Base-by-base conservation (phyloP, 2,329 filamentous ascomycete species). In the Claviceps sp. region DNA sequence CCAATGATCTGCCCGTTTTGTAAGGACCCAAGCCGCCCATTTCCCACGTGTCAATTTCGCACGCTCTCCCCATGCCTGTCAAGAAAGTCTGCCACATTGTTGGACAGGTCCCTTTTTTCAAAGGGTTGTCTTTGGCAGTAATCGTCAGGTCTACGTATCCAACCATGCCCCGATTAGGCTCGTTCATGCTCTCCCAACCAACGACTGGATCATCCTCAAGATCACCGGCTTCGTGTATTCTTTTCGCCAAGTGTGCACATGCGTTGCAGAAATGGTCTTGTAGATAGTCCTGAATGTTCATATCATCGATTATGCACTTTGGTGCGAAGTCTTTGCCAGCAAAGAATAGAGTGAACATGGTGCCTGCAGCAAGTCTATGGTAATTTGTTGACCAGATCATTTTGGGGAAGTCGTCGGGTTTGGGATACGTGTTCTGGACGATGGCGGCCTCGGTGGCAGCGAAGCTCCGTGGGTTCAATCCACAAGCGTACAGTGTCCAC, bases 311-410 rank as follows among this genome's bases (percentile, higher is more conserved):
- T 58, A 96, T 86, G 59, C 91, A 95, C 62, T 95, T 96, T 3
- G 94, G 94, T 1, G 93, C 88, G 72, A 96, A 97, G 61, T 94
- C 88, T 56, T 76, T 81, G 38, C 93, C 93, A 8, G 78, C 90
- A 66, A 94, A 98, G 71, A 95, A 98, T 49, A 97, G 71, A 0
- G 91, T 95, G 65, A 96, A 97, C 59, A 97, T 89, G 46, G 89
- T 90, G 58, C 90, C 88, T 48, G 85, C 87, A 2, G 85, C 90
- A 48, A 97, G 74, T 24, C 93, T 81, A 55, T 82, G 86, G 67
- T 98, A 98, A 65, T 98, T 98, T 49, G 94, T 97, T 16, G 91
- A 89, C 93, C 93, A 98, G 53, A 97, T 91, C 94, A 98, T 98
- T 71, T 96, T 97, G 24, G 93, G 93, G 58, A 91, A 98, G 1